Evolutionary conservation across 2,329 filamentous ascomycete genomes (phyloP).

Genomic region (Neobulgaria alba): DNA sequence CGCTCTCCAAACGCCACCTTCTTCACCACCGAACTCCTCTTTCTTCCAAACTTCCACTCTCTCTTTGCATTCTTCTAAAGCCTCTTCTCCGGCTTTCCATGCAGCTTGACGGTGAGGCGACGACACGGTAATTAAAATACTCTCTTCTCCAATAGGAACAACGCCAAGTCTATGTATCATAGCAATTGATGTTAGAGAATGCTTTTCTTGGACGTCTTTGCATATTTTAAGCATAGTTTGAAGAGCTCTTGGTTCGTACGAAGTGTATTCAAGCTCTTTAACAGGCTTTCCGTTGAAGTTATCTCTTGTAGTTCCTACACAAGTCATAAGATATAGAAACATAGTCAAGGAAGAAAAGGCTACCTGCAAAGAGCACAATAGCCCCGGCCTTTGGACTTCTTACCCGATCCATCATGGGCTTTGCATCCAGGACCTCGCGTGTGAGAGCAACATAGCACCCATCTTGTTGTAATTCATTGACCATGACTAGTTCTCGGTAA

Average conservation of each 20-base stretch:
- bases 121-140: conserved; percentile 81
- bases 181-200: conserved; percentile 63
- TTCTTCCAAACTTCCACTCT: conserved; percentile 92
- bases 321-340: conserved; percentile 4
- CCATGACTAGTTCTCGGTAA: conserved; percentile 14
- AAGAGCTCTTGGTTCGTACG: conserved; percentile 64
- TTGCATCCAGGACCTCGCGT: conserved; percentile 47
- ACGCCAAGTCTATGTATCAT: conserved; percentile 78
- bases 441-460: conserved; percentile 63
- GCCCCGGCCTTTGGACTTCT: conserved; percentile 66
- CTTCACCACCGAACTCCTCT: conserved; percentile 74
- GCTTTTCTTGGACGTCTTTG: conserved; percentile 44
- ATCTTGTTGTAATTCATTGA: conserved; percentile 38
- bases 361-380: conserved; percentile 69
- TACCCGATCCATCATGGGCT: conserved; percentile 54
- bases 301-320: conserved; percentile 65
- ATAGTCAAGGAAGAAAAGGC: conserved; percentile 10
- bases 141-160: conserved; percentile 87
- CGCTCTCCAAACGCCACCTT: conserved; percentile 74
- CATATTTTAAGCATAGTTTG: conserved; percentile 60
- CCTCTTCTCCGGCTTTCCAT: conserved; percentile 83
- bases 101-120: conserved; percentile 75
- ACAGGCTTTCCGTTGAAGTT: conserved; percentile 65
- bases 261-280: conserved; percentile 64
- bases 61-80: conserved; percentile 77